Conservation (phyloP, 177 flowering plant species). For the Telopea speciosissima region DNA sequence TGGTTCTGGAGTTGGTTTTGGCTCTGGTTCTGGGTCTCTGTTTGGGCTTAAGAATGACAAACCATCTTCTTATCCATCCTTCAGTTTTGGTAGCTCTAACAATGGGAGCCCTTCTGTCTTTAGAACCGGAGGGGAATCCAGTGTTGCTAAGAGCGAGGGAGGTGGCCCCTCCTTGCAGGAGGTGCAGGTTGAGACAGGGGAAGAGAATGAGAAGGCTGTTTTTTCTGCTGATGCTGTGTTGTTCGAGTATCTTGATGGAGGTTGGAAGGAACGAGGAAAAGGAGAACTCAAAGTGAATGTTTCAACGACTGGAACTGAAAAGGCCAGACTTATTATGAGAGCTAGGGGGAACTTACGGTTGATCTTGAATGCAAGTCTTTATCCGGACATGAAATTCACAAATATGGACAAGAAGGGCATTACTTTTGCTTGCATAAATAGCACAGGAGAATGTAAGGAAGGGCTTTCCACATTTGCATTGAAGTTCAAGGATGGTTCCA, state of each 20-base stretch:
- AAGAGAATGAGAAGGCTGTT: slow-evolving; percentile 76
- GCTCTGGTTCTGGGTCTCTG: slow-evolving; percentile 30
- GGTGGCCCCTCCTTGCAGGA: slow-evolving; percentile 52
- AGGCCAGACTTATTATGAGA: slow-evolving; percentile 80
- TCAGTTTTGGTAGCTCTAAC: slow-evolving; percentile 43
- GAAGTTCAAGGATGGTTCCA: slow-evolving; percentile 69
- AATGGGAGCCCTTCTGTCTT: slow-evolving; percentile 62
- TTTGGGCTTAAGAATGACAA: slow-evolving; percentile 43
- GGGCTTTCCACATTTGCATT: slow-evolving; percentile 74
- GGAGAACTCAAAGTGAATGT: slow-evolving; percentile 88
- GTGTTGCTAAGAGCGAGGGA: slow-evolving; percentile 43
- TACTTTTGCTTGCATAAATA: slow-evolving; percentile 84
- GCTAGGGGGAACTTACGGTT: slow-evolving; percentile 74
- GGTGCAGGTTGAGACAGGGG: slow-evolving; percentile 85
- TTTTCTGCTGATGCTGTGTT: slow-evolving; percentile 75
- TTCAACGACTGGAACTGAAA: slow-evolving; percentile 41
- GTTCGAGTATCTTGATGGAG: slow-evolving; percentile 70
- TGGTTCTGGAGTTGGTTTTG: slow-evolving; percentile 34
- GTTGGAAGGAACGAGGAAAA: slow-evolving; percentile 96
- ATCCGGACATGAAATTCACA: slow-evolving; percentile 87
- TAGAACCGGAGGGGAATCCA: slow-evolving; percentile 35
- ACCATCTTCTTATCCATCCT: slow-evolving; percentile 30
- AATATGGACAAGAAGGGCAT: slow-evolving; percentile 88
- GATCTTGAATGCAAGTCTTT: slow-evolving; percentile 80
- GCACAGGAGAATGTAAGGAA: slow-evolving; percentile 51